Evolutionary conservation across 2,329 filamentous ascomycete genomes (phyloP).

Genomic region (Aspergillus ruber): DNA sequence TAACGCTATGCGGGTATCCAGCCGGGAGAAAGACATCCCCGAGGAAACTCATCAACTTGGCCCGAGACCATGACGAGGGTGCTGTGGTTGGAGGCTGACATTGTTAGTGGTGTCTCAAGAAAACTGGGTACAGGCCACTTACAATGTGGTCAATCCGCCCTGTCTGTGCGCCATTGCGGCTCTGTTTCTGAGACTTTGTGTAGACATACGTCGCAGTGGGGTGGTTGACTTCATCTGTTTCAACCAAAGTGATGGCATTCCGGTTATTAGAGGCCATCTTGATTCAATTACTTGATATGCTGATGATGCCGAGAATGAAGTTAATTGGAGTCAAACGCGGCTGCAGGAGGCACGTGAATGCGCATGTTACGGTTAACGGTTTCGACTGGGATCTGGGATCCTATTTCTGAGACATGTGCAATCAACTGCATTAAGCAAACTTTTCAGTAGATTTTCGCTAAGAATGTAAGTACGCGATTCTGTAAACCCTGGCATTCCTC

Average conservation of each 20-base stretch:
- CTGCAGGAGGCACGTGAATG: neutral
- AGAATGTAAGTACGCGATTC: slow-evolving; percentile 10
- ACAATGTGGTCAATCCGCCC: slow-evolving; percentile 43
- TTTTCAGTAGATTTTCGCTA: slow-evolving; percentile 11
- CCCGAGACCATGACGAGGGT: slow-evolving; percentile 17
- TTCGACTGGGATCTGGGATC: no score
- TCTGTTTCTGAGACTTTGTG: slow-evolving; percentile 19
- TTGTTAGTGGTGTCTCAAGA: neutral
- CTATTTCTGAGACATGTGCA: no score
- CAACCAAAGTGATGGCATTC: slow-evolving; percentile 21
- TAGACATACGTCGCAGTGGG: slow-evolving; percentile 46
- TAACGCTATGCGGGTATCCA: slow-evolving; percentile 84
- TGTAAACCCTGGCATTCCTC: slow-evolving; percentile 3
- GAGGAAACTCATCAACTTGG: slow-evolving; percentile 31
- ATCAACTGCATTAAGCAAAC: neutral
- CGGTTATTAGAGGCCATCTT: neutral
- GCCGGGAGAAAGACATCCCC: slow-evolving; percentile 76
- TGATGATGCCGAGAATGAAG: neutral
- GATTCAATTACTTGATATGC: neutral
- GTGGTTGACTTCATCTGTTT: slow-evolving; percentile 46
- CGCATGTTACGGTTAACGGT: neutral
- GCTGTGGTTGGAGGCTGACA: slow-evolving; percentile 11
- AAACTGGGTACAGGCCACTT: slow-evolving; percentile 7
- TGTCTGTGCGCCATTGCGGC: slow-evolving; percentile 9
- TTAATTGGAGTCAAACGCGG: neutral